Evolutionary conservation across 306 rosid species (phyloP).

Genomic region (Betula pendula): DNA sequence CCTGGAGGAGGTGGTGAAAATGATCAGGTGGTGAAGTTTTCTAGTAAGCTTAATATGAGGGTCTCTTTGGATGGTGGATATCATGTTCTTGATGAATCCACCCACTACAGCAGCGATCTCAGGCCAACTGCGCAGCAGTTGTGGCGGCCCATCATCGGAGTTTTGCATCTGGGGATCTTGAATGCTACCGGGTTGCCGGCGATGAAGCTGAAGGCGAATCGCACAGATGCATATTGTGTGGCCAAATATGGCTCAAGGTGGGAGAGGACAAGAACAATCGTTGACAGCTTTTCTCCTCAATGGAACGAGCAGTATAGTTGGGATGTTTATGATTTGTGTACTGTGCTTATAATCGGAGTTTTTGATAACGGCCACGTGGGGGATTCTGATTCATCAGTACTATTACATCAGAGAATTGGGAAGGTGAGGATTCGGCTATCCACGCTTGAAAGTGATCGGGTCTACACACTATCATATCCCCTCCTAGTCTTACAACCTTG

Average conservation of each 20-base stretch:
- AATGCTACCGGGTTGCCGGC: slow-evolving; percentile 40
- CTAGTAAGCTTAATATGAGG: not conserved
- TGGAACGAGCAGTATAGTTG: slow-evolving; percentile 23
- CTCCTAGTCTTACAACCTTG: not conserved
- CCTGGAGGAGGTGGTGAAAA: not conserved
- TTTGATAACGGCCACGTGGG: not conserved
- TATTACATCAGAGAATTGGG: not conserved
- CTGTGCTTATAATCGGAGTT: slow-evolving; percentile 4
- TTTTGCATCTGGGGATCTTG: slow-evolving; percentile 48
- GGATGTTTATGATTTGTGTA: slow-evolving; percentile 23
- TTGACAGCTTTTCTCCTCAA: slow-evolving; percentile 1
- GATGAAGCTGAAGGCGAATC: slow-evolving; percentile 28
- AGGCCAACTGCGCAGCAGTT: slow-evolving; percentile 24
- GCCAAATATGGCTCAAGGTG: slow-evolving; percentile 18
- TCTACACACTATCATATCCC: not conserved
- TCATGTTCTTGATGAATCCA: not conserved
- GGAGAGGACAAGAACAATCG: slow-evolving; percentile 6
- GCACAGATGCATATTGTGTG: slow-evolving; percentile 37
- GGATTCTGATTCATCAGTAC: not conserved
- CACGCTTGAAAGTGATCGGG: not conserved
- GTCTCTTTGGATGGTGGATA: not conserved
- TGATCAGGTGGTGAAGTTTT: not conserved
- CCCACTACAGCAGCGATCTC: not conserved
- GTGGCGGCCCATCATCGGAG: slow-evolving; percentile 36
- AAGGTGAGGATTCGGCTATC: not conserved